Base-by-base conservation (phyloP, 2,329 filamentous ascomycete species). In the Nigrospora sphaerica region DNA sequence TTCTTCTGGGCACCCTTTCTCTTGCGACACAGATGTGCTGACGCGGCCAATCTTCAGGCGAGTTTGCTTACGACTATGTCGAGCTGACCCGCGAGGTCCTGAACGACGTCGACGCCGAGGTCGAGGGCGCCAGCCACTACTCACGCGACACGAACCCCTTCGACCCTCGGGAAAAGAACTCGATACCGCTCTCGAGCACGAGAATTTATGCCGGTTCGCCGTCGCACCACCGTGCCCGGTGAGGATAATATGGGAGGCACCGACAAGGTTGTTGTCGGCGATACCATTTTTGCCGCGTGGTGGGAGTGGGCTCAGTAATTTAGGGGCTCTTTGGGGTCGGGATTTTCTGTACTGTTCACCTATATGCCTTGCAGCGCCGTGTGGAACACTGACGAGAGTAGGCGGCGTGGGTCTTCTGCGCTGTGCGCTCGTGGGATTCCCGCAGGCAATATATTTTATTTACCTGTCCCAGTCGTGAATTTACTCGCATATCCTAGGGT, bases 31-130 rank as follows among this genome's bases (percentile, higher is more conserved):
- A 28, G 10, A 28, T 28, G 4, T 7, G 23, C 23, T 28, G 10
- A 28, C 23, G 7, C 7, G 23, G 23, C 6, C 6, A 10, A 7
- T 10, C 7, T 28, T 2, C 2, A 28, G 23, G 23, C 23, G 90
- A 95, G 70, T 95, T 93, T 63, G 90, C 88, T n/a, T 95, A 95
- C 64, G 90, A 95, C 66, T 95, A 95, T 57, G 88, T 95, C 54
- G 89, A 95, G 73, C 73, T 93, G 53, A 70, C 65, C 19, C 56
- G 65, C 33, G 72, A 75, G 56, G 70, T 75, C 35, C 59, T 74
- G 42, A 73, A 68, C 49, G 72, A 73, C 39, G 61, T 70, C 10
- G 71, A 74, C 16, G 68, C 63, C 50, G 72, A 74, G 45, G 63
- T 60, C 6, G 65, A 57, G 9, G 42, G 19, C 10, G 42, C 13